Evolutionary conservation across 192 early-diverging fungal genomes (phyloP).

Genomic region (Coemansia sp.): DNA sequence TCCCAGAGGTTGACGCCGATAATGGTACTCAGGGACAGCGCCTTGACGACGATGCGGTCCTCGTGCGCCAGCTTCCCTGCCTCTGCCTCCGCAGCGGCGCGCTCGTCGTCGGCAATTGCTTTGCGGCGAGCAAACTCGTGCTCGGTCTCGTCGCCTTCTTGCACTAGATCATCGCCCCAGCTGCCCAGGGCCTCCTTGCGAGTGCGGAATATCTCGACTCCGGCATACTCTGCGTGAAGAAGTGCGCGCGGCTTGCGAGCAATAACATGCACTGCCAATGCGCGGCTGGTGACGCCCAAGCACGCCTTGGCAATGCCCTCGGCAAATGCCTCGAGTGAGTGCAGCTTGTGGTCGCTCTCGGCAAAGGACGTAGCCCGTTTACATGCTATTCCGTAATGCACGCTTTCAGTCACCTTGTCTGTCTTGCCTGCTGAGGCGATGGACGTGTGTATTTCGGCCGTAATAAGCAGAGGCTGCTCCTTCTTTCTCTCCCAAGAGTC

Average conservation of each 20-base stretch:
- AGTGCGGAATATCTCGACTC: slow-evolving; percentile 83
- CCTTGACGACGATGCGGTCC: slow-evolving; percentile 84
- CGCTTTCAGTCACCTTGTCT: slow-evolving; percentile 76
- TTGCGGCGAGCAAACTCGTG: slow-evolving; percentile 10
- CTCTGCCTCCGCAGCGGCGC: slow-evolving; percentile 25
- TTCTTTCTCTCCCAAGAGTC: slow-evolving; percentile 93
- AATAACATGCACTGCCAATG: slow-evolving; percentile 64
- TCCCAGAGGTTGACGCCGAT: slow-evolving; percentile 97
- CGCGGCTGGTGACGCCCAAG: slow-evolving; percentile 60
- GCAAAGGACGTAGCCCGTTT: slow-evolving; percentile 75
- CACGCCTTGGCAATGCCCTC: slow-evolving; percentile 63
- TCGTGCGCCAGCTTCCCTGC: slow-evolving; percentile 52
- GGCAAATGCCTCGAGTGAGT: slow-evolving; percentile 72
- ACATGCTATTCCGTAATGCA: slow-evolving; percentile 80
- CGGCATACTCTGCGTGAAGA: slow-evolving; percentile 85
- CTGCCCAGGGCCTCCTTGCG: slow-evolving; percentile 56
- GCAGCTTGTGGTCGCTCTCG: slow-evolving; percentile 64
- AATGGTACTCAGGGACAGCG: slow-evolving; percentile 76
- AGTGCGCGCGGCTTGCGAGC: slow-evolving; percentile 85
- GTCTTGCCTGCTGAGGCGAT: slow-evolving; percentile 72
- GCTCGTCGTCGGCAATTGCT: slow-evolving; percentile 19
- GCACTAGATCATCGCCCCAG: slow-evolving; percentile 15
- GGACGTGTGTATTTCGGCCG: slow-evolving; percentile 69
- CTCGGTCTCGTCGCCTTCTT: slow-evolving; percentile 3
- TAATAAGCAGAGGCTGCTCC: slow-evolving; percentile 81